These are phyloP conservation scores for Stevia rebaudiana DNA, from an alignment of 140 eudicot species.

Conservation along the genomic window DNA sequence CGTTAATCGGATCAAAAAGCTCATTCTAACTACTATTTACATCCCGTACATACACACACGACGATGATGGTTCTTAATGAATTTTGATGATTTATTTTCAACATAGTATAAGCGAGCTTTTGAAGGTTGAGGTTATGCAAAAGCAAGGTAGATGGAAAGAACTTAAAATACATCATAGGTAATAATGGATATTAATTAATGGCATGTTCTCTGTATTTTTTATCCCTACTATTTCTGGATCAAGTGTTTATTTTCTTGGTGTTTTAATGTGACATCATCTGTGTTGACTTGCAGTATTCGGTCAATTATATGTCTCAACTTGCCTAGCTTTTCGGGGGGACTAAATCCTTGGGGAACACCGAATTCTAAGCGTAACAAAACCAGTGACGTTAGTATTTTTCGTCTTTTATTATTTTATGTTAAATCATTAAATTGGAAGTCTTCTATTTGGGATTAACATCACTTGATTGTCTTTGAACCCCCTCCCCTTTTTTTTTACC, in stretches of 20 bases:
- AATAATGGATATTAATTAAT: slow-evolving; percentile 2
- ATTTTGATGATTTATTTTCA: background rate
- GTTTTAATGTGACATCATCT: background rate
- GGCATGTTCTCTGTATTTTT: background rate
- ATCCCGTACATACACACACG: no score
- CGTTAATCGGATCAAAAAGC: no score
- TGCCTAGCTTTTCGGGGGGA: slow-evolving; percentile 98
- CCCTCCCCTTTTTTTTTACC: background rate
- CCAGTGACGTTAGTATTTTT: slow-evolving; percentile 47
- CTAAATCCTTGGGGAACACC: slow-evolving; percentile 98
- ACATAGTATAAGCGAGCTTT: slow-evolving; percentile 65
- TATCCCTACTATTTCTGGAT: no score
- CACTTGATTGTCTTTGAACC: background rate
- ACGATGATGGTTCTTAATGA: no score
- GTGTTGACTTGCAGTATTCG: slow-evolving; percentile 57
- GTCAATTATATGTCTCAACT: slow-evolving; percentile 86
- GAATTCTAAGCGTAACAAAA: slow-evolving; percentile 24
- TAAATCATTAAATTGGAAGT: no score
- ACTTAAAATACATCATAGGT: slow-evolving; percentile 58
- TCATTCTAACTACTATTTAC: no score
- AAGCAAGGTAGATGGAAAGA: slow-evolving; percentile 66
- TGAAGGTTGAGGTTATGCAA: slow-evolving; percentile 62
- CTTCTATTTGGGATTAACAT: no score
- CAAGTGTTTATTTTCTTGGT: background rate
- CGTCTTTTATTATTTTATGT: background rate